A percentile compares a stretch with the other conserved stretches of the same genome.
These are phyloP conservation scores for Hypoxylon sp. DNA, from an alignment of 2,329 filamentous ascomycete genomes.

Conservation along the genomic window DNA sequence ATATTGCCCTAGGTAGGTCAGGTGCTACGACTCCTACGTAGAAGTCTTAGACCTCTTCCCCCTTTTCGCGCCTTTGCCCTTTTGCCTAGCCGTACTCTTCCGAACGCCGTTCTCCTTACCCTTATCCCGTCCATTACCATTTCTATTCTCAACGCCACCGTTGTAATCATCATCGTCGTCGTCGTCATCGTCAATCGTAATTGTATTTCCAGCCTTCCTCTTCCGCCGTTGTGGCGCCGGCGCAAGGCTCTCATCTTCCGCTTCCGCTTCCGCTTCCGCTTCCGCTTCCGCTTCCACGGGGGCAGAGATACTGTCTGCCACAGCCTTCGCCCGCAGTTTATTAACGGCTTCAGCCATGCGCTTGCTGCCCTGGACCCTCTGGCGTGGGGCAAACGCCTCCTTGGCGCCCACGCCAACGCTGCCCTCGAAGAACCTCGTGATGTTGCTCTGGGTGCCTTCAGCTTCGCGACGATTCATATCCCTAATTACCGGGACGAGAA, in stretches of 20 bases:
- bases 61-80: conserved; percentile 39
- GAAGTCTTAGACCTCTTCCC: conserved; percentile 52
- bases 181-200: conserved; percentile 45
- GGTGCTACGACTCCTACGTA: conserved; percentile 16
- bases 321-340: conserved; percentile 72
- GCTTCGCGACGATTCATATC: conserved; percentile 92
- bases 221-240: conserved; percentile 48
- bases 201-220: conserved; percentile 52
- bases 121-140: conserved; percentile 32
- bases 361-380: conserved; percentile 76
- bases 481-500: conserved; percentile 92
- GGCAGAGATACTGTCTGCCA: conserved; percentile 43
- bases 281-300: conserved; percentile 24
- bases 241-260: conserved; percentile 41
- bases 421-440: conserved; percentile 92
- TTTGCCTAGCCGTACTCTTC: conserved; percentile 33
- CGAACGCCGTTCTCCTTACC: conserved; percentile 31
- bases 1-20: background rate
- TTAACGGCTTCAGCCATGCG: conserved; percentile 83
- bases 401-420: conserved; percentile 76
- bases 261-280: conserved; percentile 1
- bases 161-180: conserved; percentile 30
- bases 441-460: conserved; percentile 96
- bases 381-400: conserved; percentile 79
- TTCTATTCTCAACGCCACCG: conserved; percentile 32